These are phyloP conservation scores for Jacaranda mimosifolia DNA, from an alignment of 257 asterid species.

Conservation along the genomic window DNA sequence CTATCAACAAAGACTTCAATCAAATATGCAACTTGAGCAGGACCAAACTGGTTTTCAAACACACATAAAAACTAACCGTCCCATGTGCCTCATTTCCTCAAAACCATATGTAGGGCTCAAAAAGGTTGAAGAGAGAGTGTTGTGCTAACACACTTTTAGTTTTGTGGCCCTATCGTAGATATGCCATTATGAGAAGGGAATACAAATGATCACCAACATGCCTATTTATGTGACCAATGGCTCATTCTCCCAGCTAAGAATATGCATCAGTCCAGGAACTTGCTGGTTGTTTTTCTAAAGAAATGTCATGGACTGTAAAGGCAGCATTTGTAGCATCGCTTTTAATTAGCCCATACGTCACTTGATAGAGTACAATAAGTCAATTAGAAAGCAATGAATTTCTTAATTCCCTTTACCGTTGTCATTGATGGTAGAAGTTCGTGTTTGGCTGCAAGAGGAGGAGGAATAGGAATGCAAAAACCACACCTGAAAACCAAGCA, in stretches of 20 bases:
- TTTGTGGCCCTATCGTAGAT: constrained; percentile 18
- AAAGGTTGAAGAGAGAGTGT: not conserved
- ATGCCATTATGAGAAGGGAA: constrained; percentile 9
- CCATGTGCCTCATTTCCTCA: not conserved
- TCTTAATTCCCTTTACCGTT: no score
- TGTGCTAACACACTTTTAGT: constrained; percentile 7
- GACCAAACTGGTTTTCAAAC: not conserved
- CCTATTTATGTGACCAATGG: constrained; percentile 21
- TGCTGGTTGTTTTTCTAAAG: not conserved
- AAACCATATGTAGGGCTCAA: not conserved
- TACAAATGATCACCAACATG: constrained; percentile 1
- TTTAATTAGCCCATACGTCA: not conserved
- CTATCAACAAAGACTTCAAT: not conserved
- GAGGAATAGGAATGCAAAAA: no score
- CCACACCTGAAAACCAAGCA: no score
- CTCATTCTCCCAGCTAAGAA: not conserved
- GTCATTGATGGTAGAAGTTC: no score
- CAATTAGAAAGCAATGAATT: no score
- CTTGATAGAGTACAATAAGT: no score
- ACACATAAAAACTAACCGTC: not conserved
- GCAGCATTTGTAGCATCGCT: not conserved
- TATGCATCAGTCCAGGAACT: constrained; percentile 20
- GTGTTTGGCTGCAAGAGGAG: no score
- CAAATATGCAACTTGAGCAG: not conserved
- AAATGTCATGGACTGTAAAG: not conserved